Evolutionary conservation across 2,329 filamentous ascomycete species (phyloP).

Genomic region (Tolypocladium nubicola): DNA sequence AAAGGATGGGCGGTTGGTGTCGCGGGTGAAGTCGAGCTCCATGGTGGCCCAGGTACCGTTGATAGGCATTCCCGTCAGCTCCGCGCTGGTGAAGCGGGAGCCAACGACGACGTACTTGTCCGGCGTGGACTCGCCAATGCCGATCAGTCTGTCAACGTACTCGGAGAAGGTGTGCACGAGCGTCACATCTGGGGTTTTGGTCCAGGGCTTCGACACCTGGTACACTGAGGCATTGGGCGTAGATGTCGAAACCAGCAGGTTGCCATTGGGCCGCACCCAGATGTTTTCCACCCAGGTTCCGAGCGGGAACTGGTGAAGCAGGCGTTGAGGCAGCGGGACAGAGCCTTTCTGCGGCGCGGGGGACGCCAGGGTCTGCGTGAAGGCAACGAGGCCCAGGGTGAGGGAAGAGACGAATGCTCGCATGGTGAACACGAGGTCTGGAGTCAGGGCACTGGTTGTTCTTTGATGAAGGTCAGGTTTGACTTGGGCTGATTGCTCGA

Average conservation of each 20-base stretch:
- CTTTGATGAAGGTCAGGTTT: too few species aligned
- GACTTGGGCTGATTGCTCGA: too few species aligned
- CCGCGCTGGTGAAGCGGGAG: background rate
- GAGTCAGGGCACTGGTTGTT: too few species aligned
- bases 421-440: too few species aligned
- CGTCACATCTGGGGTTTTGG: background rate
- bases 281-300: background rate
- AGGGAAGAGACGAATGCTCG: too few species aligned
- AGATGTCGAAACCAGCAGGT: background rate
- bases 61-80: background rate
- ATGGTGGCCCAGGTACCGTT: background rate
- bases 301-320: background rate
- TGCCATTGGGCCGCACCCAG: background rate
- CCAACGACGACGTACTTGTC: background rate
- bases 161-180: background rate
- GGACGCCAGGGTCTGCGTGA: too few species aligned
- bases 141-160: background rate
- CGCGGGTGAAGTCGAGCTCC: background rate
- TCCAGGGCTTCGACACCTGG: background rate
- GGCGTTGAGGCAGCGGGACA: background rate
- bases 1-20: background rate
- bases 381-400: too few species aligned
- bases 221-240: background rate
- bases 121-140: background rate
- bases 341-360: background rate